Evolutionary conservation across 2,329 filamentous ascomycete species (phyloP).

Genomic region (Penicillium sp.): DNA sequence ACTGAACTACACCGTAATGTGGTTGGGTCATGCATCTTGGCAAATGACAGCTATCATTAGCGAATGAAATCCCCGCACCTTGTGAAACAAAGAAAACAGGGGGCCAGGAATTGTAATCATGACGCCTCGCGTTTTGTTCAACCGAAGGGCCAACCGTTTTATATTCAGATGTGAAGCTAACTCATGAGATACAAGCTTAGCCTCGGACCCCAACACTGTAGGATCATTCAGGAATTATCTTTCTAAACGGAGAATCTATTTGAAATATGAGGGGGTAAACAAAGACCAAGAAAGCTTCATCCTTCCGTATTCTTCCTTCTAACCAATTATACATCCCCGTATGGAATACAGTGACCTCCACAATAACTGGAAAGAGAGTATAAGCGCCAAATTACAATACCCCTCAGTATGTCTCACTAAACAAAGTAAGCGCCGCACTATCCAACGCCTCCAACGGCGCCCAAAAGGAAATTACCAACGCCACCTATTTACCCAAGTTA

Average conservation of each 20-base stretch:
- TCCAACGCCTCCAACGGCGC: neutral
- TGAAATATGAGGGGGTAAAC: neutral
- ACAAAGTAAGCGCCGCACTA: neutral
- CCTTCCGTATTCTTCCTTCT: neutral
- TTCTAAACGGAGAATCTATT: neutral
- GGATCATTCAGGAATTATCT: neutral
- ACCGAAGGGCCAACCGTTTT: neutral
- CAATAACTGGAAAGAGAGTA: neutral
- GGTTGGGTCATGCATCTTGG: neutral
- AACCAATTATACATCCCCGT: neutral
- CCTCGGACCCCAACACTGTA: neutral
- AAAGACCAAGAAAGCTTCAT: neutral
- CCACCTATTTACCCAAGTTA: neutral
- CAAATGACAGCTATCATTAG: neutral
- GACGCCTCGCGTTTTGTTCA: neutral
- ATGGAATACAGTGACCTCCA: neutral
- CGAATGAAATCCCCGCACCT: no score
- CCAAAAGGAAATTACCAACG: neutral
- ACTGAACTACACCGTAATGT: neutral
- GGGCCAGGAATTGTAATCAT: neutral
- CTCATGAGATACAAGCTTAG: neutral
- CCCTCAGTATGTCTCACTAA: neutral
- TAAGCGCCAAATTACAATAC: neutral
- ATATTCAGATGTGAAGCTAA: neutral
- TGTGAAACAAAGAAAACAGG: no score